Conservation (phyloP, 192 early-diverging fungal species). For the Linnemannia hyalina region DNA sequence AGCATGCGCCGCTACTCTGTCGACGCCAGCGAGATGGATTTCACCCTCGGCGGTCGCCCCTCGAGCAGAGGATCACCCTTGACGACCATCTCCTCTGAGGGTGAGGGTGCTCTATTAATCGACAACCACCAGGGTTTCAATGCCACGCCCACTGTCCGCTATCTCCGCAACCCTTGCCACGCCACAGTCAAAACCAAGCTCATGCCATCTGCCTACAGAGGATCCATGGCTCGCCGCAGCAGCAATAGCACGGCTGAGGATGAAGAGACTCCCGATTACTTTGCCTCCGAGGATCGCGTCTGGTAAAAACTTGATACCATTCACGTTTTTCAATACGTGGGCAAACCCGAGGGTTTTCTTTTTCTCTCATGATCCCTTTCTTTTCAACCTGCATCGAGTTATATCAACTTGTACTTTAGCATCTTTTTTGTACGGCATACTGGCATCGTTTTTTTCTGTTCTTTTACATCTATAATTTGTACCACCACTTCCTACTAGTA, state of each 20-base stretch:
- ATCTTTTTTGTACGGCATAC: constrained; percentile 5
- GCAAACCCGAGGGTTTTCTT: neutral
- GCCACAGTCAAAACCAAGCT: constrained; percentile 53
- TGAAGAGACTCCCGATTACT: constrained; percentile 44
- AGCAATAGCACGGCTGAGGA: constrained; percentile 16
- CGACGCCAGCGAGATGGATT: constrained; percentile 51
- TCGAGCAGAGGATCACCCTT: constrained; percentile 29
- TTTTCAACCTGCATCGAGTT: neutral
- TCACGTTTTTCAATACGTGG: neutral
- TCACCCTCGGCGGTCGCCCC: constrained; percentile 31
- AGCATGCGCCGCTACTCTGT: constrained; percentile 55
- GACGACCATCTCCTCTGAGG: constrained; percentile 34
- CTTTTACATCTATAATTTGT: neutral
- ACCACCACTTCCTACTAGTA: neutral
- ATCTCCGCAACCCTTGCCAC: constrained; percentile 52
- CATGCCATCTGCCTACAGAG: constrained; percentile 39
- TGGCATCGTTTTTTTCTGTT: neutral
- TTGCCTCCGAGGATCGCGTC: constrained; percentile 49
- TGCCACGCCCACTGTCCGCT: constrained; percentile 39
- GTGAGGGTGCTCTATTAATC: constrained; percentile 17
- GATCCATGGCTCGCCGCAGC: constrained; percentile 20
- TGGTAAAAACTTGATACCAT: constrained; percentile 24
- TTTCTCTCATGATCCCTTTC: neutral
- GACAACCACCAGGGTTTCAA: constrained; percentile 33
- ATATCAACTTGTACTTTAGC: constrained; percentile 10